Percentiles rank a stretch among this genome's conserved stretches.
phyloP scores from a whole-genome alignment of 345 rosid species.

The Balakata baccata region DNA sequence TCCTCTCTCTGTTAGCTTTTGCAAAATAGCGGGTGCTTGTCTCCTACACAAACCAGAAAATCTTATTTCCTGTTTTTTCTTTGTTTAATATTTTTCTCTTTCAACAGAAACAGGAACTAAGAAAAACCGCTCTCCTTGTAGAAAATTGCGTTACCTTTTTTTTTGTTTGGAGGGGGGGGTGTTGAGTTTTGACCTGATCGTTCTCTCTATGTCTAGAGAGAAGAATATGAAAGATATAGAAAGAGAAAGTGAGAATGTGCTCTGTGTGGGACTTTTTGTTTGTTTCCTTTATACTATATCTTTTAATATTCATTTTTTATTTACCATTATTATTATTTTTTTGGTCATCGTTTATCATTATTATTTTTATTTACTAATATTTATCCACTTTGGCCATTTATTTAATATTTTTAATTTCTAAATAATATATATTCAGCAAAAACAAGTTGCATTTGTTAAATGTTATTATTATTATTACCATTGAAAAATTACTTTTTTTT shows the following conservation, averaged over 20 bases:
- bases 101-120: not conserved
- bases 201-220: not conserved
- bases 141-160: not conserved
- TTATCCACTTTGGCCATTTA: not conserved
- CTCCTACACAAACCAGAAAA: not conserved
- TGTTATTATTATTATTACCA: too few relatives aligned
- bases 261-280: not conserved
- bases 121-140: not conserved
- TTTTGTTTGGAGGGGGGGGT: not conserved
- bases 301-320: too few relatives aligned
- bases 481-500: too few relatives aligned
- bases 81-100: too few relatives aligned
- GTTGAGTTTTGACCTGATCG: too few relatives aligned
- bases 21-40: not conserved
- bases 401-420: too few relatives aligned
- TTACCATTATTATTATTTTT: not conserved
- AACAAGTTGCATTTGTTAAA: too few relatives aligned
- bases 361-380: too few relatives aligned
- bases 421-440: too few relatives aligned
- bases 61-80: too few relatives aligned
- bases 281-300: not conserved
- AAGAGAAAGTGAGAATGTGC: not conserved
- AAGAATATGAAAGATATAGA: not conserved
- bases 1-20: not conserved
- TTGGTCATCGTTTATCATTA: too few relatives aligned